Evolutionary conservation across 2,329 filamentous ascomycete genomes (phyloP), one percentile per base, ranked within the genome.

Genomic region (Colletotrichum sp.): DNA sequence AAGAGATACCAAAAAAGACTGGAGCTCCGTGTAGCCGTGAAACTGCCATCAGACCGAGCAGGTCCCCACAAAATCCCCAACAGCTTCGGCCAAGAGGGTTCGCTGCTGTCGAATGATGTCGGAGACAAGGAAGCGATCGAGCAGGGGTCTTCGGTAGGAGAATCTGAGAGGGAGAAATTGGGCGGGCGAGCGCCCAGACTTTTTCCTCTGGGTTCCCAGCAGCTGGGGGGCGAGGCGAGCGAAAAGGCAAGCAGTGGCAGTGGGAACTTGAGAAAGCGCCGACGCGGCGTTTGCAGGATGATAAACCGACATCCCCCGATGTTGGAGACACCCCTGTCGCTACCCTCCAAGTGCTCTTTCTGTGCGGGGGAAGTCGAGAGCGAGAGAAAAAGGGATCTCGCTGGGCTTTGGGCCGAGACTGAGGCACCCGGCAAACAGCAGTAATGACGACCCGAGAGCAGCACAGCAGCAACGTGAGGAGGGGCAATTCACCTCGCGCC

Each of bases 41-140:
- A 77, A 77, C 75, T 72, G 75, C 75, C 75, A 65, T 77, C 68
- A 72, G 75, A 65, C 72, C 75, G 75, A 77, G 59, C 30, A 30
- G 44, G 22, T 32, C 72, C 44, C 52, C 64, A 59, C 44, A 27
- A 9, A 36, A 30, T 55, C 55, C 70, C 39, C 70, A 27, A 57
- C 59, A 62, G 69, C 69, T 75, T 75, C 75, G 75, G 75, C 75
- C 75, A 77, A 77, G 75, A 77, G 75, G 75, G 36, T 69, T 75
- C 34, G 59, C 57, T 69, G 75, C 72, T 73, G 70, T 76, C 73
- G 55, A 76, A 76, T 76, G 73, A 73, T 76, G 73, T 69, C 73
- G 73, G 73, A 64, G 64, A 76, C 70, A 76, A 69, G 73, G 73
- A 76, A 73, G 70, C 22, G 22, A 52, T 16, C 7, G 25, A 29